These are phyloP conservation scores for Ophiocordyceps camponoti-floridani DNA, from an alignment of 2,329 filamentous ascomycete species.

Conservation along the genomic window DNA sequence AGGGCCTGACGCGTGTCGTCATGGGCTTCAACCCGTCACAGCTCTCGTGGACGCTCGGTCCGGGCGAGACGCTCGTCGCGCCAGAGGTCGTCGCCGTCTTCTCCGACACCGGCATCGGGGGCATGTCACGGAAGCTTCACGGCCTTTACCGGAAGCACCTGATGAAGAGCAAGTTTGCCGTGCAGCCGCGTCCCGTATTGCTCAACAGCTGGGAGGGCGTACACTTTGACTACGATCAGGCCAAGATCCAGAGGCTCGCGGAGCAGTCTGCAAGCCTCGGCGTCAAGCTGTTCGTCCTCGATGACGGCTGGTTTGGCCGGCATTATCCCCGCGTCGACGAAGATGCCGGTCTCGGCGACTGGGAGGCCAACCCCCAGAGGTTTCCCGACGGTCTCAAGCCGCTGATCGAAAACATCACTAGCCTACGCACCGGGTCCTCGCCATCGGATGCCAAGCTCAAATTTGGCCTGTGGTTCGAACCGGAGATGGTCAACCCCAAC, in stretches of 20 bases:
- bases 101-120: conserved; percentile 37
- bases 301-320: conserved; percentile 49
- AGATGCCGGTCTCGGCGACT: conserved; percentile 42
- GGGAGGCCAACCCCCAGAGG: conserved; percentile 36
- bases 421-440: conserved; percentile 26
- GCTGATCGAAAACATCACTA: conserved; percentile 31
- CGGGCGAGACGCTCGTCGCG: conserved; percentile 38
- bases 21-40: conserved; percentile 44
- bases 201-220: conserved; percentile 52
- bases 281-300: conserved; percentile 44
- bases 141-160: conserved; percentile 43
- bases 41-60: conserved; percentile 35
- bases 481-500: conserved; percentile 48
- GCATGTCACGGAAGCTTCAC: conserved; percentile 44
- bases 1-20: conserved; percentile 40
- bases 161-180: conserved; percentile 35
- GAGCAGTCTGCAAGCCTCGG: conserved; percentile 38
- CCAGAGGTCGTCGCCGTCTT: conserved; percentile 47
- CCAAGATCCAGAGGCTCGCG: conserved; percentile 34
- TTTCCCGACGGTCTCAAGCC: conserved; percentile 39
- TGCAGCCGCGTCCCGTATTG: conserved; percentile 31
- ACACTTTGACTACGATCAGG: conserved; percentile 38
- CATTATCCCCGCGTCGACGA: conserved; percentile 41
- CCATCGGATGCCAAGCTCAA: conserved; percentile 26
- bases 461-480: conserved; percentile 51